Conservation (phyloP, 495 filamentous ascomycete genomes). For the Hypoxylon subgilvum region DNA sequence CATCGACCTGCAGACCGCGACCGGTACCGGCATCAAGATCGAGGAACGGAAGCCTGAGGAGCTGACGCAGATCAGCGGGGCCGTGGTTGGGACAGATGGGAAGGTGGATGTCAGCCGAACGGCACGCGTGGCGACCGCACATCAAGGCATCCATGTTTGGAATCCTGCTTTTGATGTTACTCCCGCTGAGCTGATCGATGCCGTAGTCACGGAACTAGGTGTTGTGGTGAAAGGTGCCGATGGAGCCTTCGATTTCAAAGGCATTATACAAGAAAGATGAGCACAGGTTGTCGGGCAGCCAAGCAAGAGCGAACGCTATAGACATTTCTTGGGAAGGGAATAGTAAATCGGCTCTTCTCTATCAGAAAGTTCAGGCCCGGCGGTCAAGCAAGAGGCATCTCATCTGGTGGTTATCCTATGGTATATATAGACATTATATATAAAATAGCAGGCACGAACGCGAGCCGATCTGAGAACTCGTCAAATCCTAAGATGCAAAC, state of each 20-base stretch:
- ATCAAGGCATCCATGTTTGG: constrained; percentile 83
- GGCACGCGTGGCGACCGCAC: constrained; percentile 79
- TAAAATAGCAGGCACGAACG: constrained; percentile 21
- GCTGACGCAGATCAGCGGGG: constrained; percentile 80
- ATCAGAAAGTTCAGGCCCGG: neutral
- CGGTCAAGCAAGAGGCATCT: constrained; percentile 6
- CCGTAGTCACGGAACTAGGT: constrained; percentile 90
- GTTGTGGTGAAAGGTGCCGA: constrained; percentile 77
- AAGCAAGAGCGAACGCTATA: no score
- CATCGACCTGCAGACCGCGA: constrained; percentile 81
- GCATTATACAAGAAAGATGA: constrained; percentile 60
- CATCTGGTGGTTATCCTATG: constrained; percentile 30
- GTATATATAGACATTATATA: no score
- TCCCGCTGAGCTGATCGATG: constrained; percentile 83
- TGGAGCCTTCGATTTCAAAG: constrained; percentile 74
- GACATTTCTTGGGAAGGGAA: neutral
- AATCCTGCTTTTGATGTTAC: constrained; percentile 98
- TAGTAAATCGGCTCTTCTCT: neutral
- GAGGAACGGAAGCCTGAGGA: constrained; percentile 83
- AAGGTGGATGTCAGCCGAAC: constrained; percentile 58
- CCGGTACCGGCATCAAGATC: constrained; percentile 79
- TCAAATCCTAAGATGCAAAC: constrained; percentile 10
- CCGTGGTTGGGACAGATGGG: constrained; percentile 57
- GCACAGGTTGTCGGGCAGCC: constrained; percentile 36
- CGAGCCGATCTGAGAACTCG: constrained; percentile 11